Evolutionary conservation across 225 moss, liverwort and hornwort species (phyloP), one percentile per base, ranked within the genome.

Genomic region (Bryum argenteum): DNA sequence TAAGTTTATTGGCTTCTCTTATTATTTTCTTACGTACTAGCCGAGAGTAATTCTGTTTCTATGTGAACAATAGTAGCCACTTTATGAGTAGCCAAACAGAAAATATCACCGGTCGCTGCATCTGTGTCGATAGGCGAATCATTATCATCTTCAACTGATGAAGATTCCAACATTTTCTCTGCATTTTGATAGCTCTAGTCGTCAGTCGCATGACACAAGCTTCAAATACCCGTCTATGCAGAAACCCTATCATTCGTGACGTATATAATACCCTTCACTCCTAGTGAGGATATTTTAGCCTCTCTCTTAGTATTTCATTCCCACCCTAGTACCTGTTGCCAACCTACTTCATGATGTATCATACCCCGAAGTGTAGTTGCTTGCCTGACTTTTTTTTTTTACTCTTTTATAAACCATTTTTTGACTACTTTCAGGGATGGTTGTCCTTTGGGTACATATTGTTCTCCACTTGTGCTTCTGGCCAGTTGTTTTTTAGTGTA

Each of bases 41-140:
- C 71, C 72, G 63, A 65, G 72, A 51, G 52, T 68, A 67, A 57
- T 64, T 75, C n/a, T 77, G 77, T 66, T 57, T 66, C n/a, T 75
- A 68, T 62, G 63, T 57, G 71, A 63, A 52, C 67, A 53, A 62
- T 19, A 19, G 10, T 66, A 67, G 74, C 53, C 71, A n/a, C n/a
- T n/a, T 65, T 67, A 71, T 70, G 61, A 39, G 62, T 64, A 76
- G 71, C 77, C 57, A 40, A 76, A 61, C 72, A 58, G 54, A 72
- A 69, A 72, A 26, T 28, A 69, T 52, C 54, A 65, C 69, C 53
- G 24, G 22, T 54, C 18, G 63, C 24, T 74, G 39, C 16, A 71
- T 74, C 26, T 81, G 77, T 82, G 65, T 70, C 26, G 58, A 52
- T 45, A 67, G 74, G 77, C 84, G 66, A 77, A 71, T 74, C 77